A percentile compares a stretch with the other conserved stretches of the same genome.
These are phyloP conservation scores for Acacia concinna DNA, from an alignment of 331 rosid species.

Conservation along the genomic window DNA sequence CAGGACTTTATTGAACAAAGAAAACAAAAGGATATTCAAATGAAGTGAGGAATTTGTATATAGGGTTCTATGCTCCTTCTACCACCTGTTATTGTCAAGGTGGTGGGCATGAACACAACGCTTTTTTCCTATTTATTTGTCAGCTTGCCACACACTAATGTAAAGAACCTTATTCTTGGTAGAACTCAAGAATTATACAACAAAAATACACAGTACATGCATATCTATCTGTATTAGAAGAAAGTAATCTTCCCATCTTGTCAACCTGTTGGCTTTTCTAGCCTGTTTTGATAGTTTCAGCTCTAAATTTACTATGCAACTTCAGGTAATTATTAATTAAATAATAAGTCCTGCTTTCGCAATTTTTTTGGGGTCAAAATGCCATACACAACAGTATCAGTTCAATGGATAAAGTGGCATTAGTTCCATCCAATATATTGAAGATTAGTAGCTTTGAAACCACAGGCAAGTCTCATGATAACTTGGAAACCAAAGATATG, in stretches of 20 bases:
- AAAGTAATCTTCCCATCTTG: background rate
- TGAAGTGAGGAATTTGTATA: background rate
- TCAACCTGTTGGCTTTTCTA: background rate
- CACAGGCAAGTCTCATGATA: background rate
- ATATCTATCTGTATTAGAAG: background rate
- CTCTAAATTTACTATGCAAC: background rate
- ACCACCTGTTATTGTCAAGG: background rate
- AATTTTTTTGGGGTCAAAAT: conserved; percentile 1
- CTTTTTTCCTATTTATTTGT: conserved; percentile 1
- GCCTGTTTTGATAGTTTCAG: background rate
- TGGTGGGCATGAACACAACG: background rate
- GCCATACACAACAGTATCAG: background rate
- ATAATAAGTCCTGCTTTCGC: background rate
- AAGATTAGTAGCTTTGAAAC: conserved; percentile 12
- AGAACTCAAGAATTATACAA: background rate
- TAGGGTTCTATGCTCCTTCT: background rate
- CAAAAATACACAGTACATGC: background rate
- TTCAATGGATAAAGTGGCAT: conserved; percentile 5
- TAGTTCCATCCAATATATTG: conserved; percentile 6
- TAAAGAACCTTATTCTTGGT: background rate
- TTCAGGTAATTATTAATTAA: background rate
- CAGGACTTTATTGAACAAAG: background rate
- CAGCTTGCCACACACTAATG: background rate
- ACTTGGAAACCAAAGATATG: conserved; percentile 2
- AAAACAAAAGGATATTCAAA: background rate